These are phyloP conservation scores for Metarhizium rileyi DNA, from an alignment of 2,329 filamentous ascomycete species.

Conservation along the genomic window DNA sequence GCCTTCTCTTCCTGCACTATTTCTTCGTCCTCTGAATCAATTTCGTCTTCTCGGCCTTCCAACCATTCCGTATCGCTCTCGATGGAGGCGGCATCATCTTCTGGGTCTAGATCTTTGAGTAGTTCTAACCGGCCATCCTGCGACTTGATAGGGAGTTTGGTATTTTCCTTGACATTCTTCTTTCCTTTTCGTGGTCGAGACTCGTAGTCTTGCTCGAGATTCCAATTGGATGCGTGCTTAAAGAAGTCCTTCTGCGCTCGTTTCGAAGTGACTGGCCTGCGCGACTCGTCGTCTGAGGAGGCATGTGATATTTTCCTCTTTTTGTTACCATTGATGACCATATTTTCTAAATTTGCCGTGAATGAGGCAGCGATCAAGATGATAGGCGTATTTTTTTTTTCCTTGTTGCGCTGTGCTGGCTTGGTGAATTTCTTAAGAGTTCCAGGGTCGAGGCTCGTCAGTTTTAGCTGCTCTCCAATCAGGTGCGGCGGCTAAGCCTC, in stretches of 20 bases:
- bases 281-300: constrained; percentile 34
- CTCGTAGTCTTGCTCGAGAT: constrained; percentile 89
- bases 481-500: constrained; percentile 11
- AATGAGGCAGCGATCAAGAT: neutral
- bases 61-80: constrained; percentile 56
- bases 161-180: constrained; percentile 61
- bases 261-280: constrained; percentile 20
- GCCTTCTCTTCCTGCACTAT: constrained; percentile 31
- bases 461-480: constrained; percentile 15
- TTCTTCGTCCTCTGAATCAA: constrained; percentile 38
- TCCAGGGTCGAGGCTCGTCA: neutral
- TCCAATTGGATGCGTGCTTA: constrained; percentile 70
- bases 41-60: constrained; percentile 46
- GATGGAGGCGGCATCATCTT: constrained; percentile 49
- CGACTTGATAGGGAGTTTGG: constrained; percentile 77
- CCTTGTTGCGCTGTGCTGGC: neutral
- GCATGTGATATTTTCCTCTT: constrained; percentile 49
- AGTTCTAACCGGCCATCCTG: constrained; percentile 63
- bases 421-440: neutral
- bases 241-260: constrained; percentile 56
- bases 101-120: constrained; percentile 43
- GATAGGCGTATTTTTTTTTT: neutral
- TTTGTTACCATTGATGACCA: constrained; percentile 43
- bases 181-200: constrained; percentile 68
- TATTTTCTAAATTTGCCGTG: constrained; percentile 15